Evolutionary conservation across 202 grass and related monocot species (phyloP), one percentile per base, ranked within the genome.

Genomic region (Brachypodium distachyon): DNA sequence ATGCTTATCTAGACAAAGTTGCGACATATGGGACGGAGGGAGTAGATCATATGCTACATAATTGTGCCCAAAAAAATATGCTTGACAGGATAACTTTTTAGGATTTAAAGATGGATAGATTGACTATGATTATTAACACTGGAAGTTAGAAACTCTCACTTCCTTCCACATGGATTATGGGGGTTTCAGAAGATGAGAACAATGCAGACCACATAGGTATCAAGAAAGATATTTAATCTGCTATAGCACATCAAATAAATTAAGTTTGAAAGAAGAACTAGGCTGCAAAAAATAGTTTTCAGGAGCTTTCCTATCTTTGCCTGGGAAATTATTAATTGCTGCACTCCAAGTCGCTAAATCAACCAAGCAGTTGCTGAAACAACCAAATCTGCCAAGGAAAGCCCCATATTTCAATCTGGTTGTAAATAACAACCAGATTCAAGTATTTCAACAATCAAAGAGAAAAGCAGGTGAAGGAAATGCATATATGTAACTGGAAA

Each of bases 301-400:
- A 33, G 23, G 42, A 74, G 40, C 39, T 67, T 25, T 40, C 54
- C 32, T 74, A 74, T 67, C 38, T 79, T 74, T 43, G 53, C 4
- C 59, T 74, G 33, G 25, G n/a, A 74, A 66, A 79, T 73, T 73
- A 66, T 50, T 63, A 10, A 27, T 79, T n/a, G n/a, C n/a, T n/a
- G 31, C 21, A 27, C 17, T 10, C 41, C 32, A 61, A 2, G 39
- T 66, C 49, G 22, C 17, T 32, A 85, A 73, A 65, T 57, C 29
- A 79, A 78, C 33, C 39, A 78, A 47, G 17, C 38, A 79, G 39
- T 63, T 78, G 21, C 19, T 37, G 17, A 74, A 79, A 58, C 23
- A 49, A 76, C 56, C 29, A 50, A 50, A 23, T 41, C n/a, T 9
- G 37, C 26, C 27, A 60, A 7, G 33, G 3, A 73, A 56, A 26